Evolutionary conservation across 768 basidiomycete species (phyloP).

Genomic region (Gloeopeniophorella convolvens): DNA sequence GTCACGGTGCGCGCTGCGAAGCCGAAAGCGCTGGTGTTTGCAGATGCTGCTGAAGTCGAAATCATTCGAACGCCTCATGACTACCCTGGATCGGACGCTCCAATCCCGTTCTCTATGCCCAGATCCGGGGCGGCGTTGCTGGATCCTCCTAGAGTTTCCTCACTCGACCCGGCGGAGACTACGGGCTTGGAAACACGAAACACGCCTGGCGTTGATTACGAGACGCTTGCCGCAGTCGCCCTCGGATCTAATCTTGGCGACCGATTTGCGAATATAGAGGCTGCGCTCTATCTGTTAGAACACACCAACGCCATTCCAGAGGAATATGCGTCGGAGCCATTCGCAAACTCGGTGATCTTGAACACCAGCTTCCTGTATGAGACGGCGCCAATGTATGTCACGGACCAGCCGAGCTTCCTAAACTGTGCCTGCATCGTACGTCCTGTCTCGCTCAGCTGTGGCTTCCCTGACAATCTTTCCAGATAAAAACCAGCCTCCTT

Average conservation of each 20-base stretch:
- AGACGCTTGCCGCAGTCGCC: constrained; percentile 65
- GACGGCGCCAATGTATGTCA: constrained; percentile 92
- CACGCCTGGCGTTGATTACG: too few relatives aligned
- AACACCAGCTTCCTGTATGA: constrained; percentile 91
- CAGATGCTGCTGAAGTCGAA: constrained; percentile 56
- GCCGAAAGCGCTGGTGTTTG: constrained; percentile 63
- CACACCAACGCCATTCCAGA: constrained; percentile 29
- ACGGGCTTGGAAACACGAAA: too few relatives aligned
- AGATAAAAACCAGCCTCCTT: constrained; percentile 72
- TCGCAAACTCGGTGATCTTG: constrained; percentile 37
- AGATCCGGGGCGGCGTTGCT: too few relatives aligned
- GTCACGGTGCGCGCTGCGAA: constrained; percentile 62
- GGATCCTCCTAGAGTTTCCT: constrained; percentile 7
- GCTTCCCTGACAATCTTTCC: neutral
- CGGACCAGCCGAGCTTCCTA: constrained; percentile 80
- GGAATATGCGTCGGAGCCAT: constrained; percentile 26
- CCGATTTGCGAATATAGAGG: constrained; percentile 73
- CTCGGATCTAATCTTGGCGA: constrained; percentile 91
- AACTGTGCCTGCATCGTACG: constrained; percentile 89
- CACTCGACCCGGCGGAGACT: neutral
- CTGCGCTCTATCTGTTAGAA: constrained; percentile 69
- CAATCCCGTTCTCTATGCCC: too few relatives aligned
- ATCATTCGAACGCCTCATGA: constrained; percentile 42
- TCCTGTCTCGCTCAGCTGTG: constrained; percentile 9
- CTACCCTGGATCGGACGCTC: too few relatives aligned